A percentile compares a stretch with the other conserved stretches of the same genome.
Evolutionary conservation across 2,329 filamentous ascomycete genomes (phyloP).

Genomic region (Xylaria arbuscula): DNA sequence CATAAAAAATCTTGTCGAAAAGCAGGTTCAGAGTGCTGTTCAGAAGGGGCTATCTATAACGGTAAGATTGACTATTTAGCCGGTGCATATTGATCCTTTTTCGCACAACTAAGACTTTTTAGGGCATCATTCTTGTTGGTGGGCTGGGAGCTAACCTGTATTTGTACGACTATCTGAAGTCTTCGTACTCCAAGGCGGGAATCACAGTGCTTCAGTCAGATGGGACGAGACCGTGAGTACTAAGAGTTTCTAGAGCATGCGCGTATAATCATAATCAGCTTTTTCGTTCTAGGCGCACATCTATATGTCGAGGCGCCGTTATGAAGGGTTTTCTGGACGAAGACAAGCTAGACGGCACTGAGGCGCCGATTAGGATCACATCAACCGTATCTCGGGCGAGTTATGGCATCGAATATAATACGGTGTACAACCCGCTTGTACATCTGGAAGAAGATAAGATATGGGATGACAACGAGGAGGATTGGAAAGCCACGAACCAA

Average conservation of each 20-base stretch:
- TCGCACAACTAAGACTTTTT: too few species aligned
- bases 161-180: too few species aligned
- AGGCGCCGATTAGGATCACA: background rate
- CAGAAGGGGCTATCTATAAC: background rate
- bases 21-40: background rate
- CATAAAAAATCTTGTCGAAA: background rate
- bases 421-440: background rate
- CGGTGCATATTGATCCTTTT: background rate
- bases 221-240: too few species aligned
- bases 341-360: background rate
- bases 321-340: too few species aligned
- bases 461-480: background rate
- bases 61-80: background rate
- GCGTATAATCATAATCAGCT: too few species aligned
- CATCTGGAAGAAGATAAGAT: background rate
- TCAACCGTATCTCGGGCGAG: conserved; percentile 18
- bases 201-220: too few species aligned
- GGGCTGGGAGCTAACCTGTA: too few species aligned
- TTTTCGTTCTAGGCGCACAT: too few species aligned
- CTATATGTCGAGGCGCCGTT: too few species aligned
- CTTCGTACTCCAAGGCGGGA: too few species aligned
- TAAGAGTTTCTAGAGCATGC: too few species aligned
- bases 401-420: background rate
- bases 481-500: conserved; percentile 4
- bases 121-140: too few species aligned